phyloP scores from a whole-genome alignment of 164 flowering plant genomes.

The Vitis rotundifolia region DNA sequence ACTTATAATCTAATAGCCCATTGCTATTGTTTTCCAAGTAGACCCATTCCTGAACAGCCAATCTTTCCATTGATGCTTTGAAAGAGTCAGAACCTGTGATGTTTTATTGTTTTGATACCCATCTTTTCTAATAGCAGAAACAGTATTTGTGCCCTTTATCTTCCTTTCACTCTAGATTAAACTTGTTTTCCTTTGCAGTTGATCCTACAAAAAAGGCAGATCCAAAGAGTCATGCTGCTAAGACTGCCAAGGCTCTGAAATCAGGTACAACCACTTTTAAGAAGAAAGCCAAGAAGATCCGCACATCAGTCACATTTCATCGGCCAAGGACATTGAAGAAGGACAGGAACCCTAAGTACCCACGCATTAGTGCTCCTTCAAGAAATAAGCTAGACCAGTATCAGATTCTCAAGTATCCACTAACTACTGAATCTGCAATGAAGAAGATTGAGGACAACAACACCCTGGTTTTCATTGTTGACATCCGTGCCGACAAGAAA shows the following conservation, averaged over 20 bases:
- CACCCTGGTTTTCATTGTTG: constrained; percentile 77
- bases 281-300: constrained; percentile 59
- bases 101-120: background rate
- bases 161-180: background rate
- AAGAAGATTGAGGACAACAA: constrained; percentile 81
- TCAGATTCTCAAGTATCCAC: constrained; percentile 61
- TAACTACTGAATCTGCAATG: constrained; percentile 75
- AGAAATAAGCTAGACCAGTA: constrained; percentile 69
- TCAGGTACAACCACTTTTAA: constrained; percentile 44
- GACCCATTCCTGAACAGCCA: no score
- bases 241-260: constrained; percentile 68
- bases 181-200: constrained; percentile 19
- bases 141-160: background rate
- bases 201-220: constrained; percentile 46
- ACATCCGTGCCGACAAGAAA: constrained; percentile 70
- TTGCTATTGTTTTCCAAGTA: no score
- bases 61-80: no score
- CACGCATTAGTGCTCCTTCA: constrained; percentile 58
- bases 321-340: constrained; percentile 62
- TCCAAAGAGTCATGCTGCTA: constrained; percentile 62
- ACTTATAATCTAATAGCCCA: no score
- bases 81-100: no score
- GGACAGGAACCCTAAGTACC: constrained; percentile 64
- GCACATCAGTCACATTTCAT: constrained; percentile 63
- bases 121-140: background rate